Evolutionary conservation across 176 grass and related monocot species (phyloP).

Genomic region (Ensete glaucum): DNA sequence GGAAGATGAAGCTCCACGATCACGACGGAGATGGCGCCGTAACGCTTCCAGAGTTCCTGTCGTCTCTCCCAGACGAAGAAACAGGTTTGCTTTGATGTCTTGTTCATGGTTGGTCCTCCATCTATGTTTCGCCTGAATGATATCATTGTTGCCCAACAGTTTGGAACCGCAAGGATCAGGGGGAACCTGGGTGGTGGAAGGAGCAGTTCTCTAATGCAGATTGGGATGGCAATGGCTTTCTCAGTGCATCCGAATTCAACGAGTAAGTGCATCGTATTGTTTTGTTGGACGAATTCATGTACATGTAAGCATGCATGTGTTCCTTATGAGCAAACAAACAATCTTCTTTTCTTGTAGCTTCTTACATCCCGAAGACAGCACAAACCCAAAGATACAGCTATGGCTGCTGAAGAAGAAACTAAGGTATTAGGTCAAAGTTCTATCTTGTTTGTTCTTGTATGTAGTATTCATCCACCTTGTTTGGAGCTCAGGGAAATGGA

Average conservation of each 20-base stretch:
- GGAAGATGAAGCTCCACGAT: slow-evolving; percentile 25
- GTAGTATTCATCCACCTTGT: neutral
- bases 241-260: slow-evolving; percentile 26
- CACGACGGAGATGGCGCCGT: slow-evolving; percentile 22
- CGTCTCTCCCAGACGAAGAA: slow-evolving; percentile 8
- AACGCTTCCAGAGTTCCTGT: slow-evolving; percentile 21
- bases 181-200: slow-evolving; percentile 26
- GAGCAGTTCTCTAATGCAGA: slow-evolving; percentile 31
- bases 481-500: slow-evolving; percentile 26
- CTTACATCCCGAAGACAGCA: slow-evolving; percentile 34
- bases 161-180: slow-evolving; percentile 20
- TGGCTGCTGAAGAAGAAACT: slow-evolving; percentile 43
- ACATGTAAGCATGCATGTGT: too few relatives aligned
- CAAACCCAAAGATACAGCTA: slow-evolving; percentile 12
- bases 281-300: too few relatives aligned
- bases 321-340: neutral
- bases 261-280: slow-evolving; percentile 11
- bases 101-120: neutral
- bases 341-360: slow-evolving; percentile 17
- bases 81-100: slow-evolving; percentile 4
- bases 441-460: neutral
- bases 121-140: too few relatives aligned
- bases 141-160: slow-evolving; percentile 11
- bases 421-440: slow-evolving; percentile 10
- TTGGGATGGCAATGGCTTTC: slow-evolving; percentile 23